Conservation (phyloP, 75 land plant species). For the Chamaecyparis obtusa region DNA sequence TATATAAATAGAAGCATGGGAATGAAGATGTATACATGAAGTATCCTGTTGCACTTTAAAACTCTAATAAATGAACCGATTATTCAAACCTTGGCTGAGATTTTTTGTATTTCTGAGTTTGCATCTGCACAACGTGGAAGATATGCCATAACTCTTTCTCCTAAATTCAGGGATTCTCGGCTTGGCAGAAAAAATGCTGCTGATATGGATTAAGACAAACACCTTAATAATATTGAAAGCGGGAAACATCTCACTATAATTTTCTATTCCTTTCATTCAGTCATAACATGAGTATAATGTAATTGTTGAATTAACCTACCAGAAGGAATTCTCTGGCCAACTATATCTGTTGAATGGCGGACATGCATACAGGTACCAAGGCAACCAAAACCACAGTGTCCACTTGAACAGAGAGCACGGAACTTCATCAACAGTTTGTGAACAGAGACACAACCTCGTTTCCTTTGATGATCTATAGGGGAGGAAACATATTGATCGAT, state of each 20-base stretch:
- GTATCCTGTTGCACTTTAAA: conserved; percentile 3
- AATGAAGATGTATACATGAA: background rate
- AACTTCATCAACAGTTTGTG: conserved; percentile 80
- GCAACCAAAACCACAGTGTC: conserved; percentile 77
- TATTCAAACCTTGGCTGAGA: conserved; percentile 70
- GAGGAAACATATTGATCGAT: conserved; percentile 92
- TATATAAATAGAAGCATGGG: background rate
- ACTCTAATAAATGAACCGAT: background rate
- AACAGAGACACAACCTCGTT: conserved; percentile 81
- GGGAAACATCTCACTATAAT: background rate
- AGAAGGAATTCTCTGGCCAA: conserved; percentile 44
- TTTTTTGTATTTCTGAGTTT: conserved; percentile 63
- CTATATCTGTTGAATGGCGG: conserved; percentile 45
- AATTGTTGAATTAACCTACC: conserved; percentile 47
- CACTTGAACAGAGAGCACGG: conserved; percentile 75
- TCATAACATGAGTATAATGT: background rate
- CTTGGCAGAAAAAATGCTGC: conserved; percentile 83
- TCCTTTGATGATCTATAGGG: conserved; percentile 71
- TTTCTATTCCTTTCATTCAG: background rate
- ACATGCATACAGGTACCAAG: conserved; percentile 63
- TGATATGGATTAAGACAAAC: conserved; percentile 22
- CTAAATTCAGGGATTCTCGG: conserved; percentile 80
- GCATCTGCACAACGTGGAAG: conserved; percentile 96
- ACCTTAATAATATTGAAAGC: background rate
- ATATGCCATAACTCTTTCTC: conserved; percentile 83